phyloP scores from a whole-genome alignment of 768 basidiomycete genomes.

The Mycena floridula region DNA sequence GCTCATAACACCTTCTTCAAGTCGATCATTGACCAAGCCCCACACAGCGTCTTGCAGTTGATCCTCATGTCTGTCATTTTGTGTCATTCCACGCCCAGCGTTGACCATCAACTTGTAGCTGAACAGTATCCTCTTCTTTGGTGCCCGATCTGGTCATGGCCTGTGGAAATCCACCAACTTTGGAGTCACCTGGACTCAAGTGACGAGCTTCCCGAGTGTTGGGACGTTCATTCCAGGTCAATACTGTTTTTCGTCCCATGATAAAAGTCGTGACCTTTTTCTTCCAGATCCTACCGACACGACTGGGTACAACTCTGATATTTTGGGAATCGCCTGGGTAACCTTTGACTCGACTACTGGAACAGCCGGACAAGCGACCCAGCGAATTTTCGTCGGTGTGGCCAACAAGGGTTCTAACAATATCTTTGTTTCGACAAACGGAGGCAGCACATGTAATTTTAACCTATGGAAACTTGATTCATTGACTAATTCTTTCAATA shows the following conservation, averaged over 20 bases:
- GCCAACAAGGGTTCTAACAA: slow-evolving; percentile 49
- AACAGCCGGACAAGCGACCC: slow-evolving; percentile 43
- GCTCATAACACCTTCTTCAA: slow-evolving; percentile 2
- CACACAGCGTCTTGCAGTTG: slow-evolving; percentile 49
- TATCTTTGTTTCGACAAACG: slow-evolving; percentile 51
- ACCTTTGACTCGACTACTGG: slow-evolving; percentile 60
- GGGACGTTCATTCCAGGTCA: slow-evolving; percentile 34
- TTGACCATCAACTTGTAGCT: too few relatives aligned
- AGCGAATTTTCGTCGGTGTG: slow-evolving; percentile 64
- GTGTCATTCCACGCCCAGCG: too few relatives aligned
- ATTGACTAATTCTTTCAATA: slow-evolving; percentile 11
- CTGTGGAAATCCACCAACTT: slow-evolving; percentile 61
- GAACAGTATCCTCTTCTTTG: slow-evolving; percentile 57
- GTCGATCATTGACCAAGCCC: neutral
- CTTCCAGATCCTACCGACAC: slow-evolving; percentile 47
- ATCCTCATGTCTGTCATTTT: too few relatives aligned
- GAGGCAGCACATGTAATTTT: slow-evolving; percentile 47
- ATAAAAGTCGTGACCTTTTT: too few relatives aligned
- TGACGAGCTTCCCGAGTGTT: slow-evolving; percentile 51
- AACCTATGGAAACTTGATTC: neutral
- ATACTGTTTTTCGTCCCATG: too few relatives aligned
- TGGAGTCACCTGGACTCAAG: slow-evolving; percentile 52
- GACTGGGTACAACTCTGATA: slow-evolving; percentile 21
- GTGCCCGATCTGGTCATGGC: slow-evolving; percentile 58
- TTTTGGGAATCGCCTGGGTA: slow-evolving; percentile 50